Conservation (phyloP, 2,329 filamentous ascomycete species). For the Ascochyta viciae-villosae region DNA sequence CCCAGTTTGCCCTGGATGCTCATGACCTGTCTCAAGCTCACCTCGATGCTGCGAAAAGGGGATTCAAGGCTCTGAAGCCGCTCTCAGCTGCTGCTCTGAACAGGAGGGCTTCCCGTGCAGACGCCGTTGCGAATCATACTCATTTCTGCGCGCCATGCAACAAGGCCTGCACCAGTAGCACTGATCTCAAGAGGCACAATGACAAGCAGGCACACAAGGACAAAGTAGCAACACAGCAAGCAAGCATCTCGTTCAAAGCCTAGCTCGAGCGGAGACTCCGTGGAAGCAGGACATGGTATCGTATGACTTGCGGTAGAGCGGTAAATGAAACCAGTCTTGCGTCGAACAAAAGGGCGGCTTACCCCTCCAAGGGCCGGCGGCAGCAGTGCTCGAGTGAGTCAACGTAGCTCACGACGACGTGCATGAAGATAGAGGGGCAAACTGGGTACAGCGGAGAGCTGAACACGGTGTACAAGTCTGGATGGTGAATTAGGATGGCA, state of each 20-base stretch:
- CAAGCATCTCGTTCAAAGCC: background rate
- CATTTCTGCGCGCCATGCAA: too few species aligned
- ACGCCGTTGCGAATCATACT: too few species aligned
- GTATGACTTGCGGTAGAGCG: conserved; percentile 4
- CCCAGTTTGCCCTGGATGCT: too few species aligned
- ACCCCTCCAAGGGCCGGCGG: background rate
- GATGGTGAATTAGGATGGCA: conserved; percentile 4
- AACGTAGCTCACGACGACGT: background rate
- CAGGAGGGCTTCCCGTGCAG: too few species aligned
- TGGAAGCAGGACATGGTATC: background rate
- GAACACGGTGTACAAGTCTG: conserved; percentile 11
- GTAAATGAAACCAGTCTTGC: conserved; percentile 9
- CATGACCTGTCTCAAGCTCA: too few species aligned
- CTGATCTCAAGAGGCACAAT: too few species aligned
- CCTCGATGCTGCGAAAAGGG: too few species aligned
- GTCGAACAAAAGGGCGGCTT: conserved; percentile 14
- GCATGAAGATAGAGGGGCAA: conserved; percentile 3
- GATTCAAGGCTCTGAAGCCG: too few species aligned
- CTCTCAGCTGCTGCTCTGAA: too few species aligned
- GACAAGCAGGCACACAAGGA: too few species aligned
- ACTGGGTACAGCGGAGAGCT: background rate
- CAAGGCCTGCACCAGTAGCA: too few species aligned
- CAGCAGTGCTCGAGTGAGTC: background rate
- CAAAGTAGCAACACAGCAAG: too few species aligned
- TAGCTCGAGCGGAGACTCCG: background rate